Percentiles rank a stretch among this genome's conserved stretches.
Conservation (phyloP, 805 yeast species). For the Sungouiella blattae region DNA sequence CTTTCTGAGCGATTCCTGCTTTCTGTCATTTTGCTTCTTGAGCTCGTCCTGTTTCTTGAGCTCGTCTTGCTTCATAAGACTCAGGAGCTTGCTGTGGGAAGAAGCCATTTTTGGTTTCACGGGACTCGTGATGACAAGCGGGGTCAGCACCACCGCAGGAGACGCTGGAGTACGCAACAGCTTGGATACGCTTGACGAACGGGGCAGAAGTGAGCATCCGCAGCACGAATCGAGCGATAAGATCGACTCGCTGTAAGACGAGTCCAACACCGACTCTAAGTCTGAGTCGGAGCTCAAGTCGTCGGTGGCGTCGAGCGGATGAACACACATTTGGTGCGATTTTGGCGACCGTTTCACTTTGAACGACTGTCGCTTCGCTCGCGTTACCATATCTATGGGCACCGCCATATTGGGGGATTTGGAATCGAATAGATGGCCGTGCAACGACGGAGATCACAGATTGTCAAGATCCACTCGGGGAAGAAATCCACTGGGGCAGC, state of each 20-base stretch:
- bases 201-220: slow-evolving; percentile 2
- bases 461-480: too few relatives aligned
- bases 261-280: slow-evolving; percentile 8
- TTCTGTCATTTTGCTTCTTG: too few relatives aligned
- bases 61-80: too few relatives aligned
- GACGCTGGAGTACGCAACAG: slow-evolving; percentile 1
- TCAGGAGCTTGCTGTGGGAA: slow-evolving; percentile 4
- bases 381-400: not conserved
- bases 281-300: slow-evolving; percentile 9
- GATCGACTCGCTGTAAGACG: slow-evolving; percentile 9
- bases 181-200: slow-evolving; percentile 1
- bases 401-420: not conserved
- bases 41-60: too few relatives aligned
- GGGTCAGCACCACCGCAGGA: slow-evolving; percentile 3
- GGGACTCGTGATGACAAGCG: slow-evolving; percentile 1
- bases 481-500: too few relatives aligned
- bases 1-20: too few relatives aligned
- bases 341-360: not conserved
- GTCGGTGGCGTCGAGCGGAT: slow-evolving; percentile 5
- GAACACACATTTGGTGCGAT: slow-evolving; percentile 1
- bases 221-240: slow-evolving; percentile 6
- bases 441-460: too few relatives aligned
- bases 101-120: not conserved
- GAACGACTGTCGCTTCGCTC: not conserved
- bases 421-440: not conserved